phyloP scores from a whole-genome alignment of 768 basidiomycete species.

The Lyophyllum atratum region DNA sequence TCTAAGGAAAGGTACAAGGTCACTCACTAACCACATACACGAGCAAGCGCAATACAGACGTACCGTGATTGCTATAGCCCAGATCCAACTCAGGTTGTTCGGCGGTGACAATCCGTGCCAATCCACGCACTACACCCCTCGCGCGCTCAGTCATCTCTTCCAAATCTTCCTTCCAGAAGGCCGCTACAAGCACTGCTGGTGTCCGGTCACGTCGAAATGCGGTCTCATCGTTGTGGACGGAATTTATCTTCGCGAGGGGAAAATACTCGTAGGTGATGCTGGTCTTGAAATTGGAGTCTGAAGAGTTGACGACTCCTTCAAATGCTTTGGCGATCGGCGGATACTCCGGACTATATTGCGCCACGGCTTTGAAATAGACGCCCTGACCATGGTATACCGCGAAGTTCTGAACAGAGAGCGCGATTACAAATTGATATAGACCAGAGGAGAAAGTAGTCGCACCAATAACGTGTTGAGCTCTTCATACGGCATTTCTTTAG shows the following conservation, averaged over 20 bases:
- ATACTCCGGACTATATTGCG: slow-evolving; percentile 29
- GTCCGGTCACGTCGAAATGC: slow-evolving; percentile 41
- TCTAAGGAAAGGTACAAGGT: slow-evolving; percentile 4
- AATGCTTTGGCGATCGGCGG: slow-evolving; percentile 29
- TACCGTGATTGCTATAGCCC: slow-evolving; percentile 54
- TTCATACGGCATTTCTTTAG: slow-evolving; percentile 50
- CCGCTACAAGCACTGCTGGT: slow-evolving; percentile 32
- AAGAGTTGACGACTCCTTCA: slow-evolving; percentile 26
- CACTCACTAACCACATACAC: background rate
- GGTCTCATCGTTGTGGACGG: slow-evolving; percentile 33
- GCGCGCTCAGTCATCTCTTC: slow-evolving; percentile 30
- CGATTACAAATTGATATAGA: background rate
- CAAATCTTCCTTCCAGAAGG: slow-evolving; percentile 36
- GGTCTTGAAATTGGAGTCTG: slow-evolving; percentile 19
- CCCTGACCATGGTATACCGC: slow-evolving; percentile 34
- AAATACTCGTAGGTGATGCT: slow-evolving; percentile 43
- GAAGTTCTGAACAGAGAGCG: slow-evolving; percentile 32
- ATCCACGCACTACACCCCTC: slow-evolving; percentile 28
- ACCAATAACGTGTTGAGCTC: slow-evolving; percentile 43
- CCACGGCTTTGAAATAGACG: slow-evolving; percentile 44
- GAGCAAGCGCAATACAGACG: background rate
- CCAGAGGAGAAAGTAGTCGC: no score
- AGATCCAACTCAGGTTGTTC: slow-evolving; percentile 29
- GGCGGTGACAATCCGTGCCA: slow-evolving; percentile 29
- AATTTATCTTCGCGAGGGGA: slow-evolving; percentile 37